Base-by-base conservation (phyloP, 148 eudicot species). In the Polygonum aviculare region DNA sequence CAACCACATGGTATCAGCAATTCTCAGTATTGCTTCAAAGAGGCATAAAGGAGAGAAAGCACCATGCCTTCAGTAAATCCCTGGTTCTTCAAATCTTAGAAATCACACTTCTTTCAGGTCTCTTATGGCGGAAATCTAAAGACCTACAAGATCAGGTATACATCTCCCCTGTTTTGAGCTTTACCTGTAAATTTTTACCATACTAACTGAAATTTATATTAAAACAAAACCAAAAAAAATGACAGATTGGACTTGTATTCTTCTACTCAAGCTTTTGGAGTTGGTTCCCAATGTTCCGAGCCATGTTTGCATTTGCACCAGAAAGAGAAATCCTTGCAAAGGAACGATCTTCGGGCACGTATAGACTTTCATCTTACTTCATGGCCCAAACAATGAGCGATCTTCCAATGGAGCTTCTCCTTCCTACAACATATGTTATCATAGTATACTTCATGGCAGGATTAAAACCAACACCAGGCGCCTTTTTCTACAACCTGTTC, bases 371-470 rank as follows among this genome's bases (percentile, higher is more conserved):
- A 0, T 90, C 97, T 0, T 91, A 86, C 51, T 92, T 85, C 86
- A 69, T 92, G 81, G 83, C 98, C 8, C 77, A 86, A 45, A 79
- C 82, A 44, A 60, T 85, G 0, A 84, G 88, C 15, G 95, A 90
- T 79, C 85, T 90, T 0, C 98, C 98, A 10, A 84, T 94, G 86
- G 93, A 83, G 73, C 88, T 94, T 3, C 82, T 90, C 12, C 98
- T 92, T 4, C 98, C 98, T 52, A 90, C 93, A 0, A 51, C 65
- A 2, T 94, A 83, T 40, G 49, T 83, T 33, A 51, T 67, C 75
- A 84, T 94, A 77, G 80, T 90, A 1, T 94, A 94, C 62, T 94
- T 85, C 86, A 91, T 94, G 98, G 88, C 91, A 0, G 97, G 95
- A 1, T 85, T 94, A 2, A 87, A 90, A 52, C 79, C 83, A 6